Base-by-base conservation (phyloP, 1,284 basidiomycete species). In the Cryptococcus sp. region DNA sequence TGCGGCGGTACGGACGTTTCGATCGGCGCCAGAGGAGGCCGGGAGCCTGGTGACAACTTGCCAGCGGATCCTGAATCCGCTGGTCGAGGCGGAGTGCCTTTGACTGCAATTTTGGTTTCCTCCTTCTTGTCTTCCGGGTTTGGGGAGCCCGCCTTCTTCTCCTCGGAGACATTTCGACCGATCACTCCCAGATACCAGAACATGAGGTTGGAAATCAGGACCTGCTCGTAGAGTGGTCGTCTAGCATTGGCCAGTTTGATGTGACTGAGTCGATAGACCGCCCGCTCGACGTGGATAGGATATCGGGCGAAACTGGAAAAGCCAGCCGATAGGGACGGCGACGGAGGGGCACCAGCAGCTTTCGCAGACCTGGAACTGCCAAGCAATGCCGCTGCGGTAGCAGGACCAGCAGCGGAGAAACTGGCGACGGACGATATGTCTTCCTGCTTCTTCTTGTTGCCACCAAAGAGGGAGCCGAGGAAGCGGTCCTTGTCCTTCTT, bases 121-220 rank as follows among this genome's bases (percentile, higher is more conserved):
- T 65, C 60, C 38, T 70, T 73, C 55, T 79, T 72, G 54, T 75
- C 77, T 45, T 76, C 69, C n/a, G 79, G 75, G 55, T 78, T 76
- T 48, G 69, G 66, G 25, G 74, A 63, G 15, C 72, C 63, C 49
- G 79, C 83, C 57, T 80, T 79, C 54, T 78, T 75, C 60, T 81
- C 79, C 50, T 79, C 73, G 20, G 75, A 69, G 71, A 86, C 63
- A 55, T 80, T 75, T 38, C 82, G 93, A 76, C 98, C 97, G 79
- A 99, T 96, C 64, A 99, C 86, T n/a, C 92, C 91, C 42, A 99
- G 84, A 76, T 99, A 99, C 95, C 95, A 99, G 83, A 99, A 99
- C 94, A 98, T 99, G 67, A 99, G 83, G 77, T 99, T 99, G 70
- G 93, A 96, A 78, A 99, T 99, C 61, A 99, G 81, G 51, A 99